These are phyloP conservation scores for Euphorbia schlechtendalii DNA, from an alignment of 441 rosid genomes.

Conservation along the genomic window DNA sequence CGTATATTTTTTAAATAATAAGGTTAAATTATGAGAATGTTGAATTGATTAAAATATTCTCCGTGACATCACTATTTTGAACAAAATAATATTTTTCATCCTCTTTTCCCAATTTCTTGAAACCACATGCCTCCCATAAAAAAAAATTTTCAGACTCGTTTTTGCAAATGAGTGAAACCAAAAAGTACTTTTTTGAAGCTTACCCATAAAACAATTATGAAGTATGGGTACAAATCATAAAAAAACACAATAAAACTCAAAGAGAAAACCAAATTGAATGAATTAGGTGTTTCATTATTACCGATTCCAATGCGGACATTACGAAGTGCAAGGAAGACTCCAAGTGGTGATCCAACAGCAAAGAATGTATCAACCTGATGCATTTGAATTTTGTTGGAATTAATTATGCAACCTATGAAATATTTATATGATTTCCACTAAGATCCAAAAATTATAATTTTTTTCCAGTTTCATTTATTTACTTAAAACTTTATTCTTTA, in stretches of 20 bases:
- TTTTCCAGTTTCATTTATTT: not conserved
- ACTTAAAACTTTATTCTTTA: not conserved
- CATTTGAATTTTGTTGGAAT: conserved; percentile 16
- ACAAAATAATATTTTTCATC: too few relatives aligned
- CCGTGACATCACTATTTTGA: too few relatives aligned
- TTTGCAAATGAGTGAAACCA: too few relatives aligned
- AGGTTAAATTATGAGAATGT: too few relatives aligned
- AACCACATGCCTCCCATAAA: too few relatives aligned
- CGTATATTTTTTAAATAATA: too few relatives aligned
- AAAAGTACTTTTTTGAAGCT: too few relatives aligned
- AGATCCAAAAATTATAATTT: not conserved
- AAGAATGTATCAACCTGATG: conserved; percentile 90
- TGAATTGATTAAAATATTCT: too few relatives aligned
- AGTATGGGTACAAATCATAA: not conserved
- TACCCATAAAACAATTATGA: not conserved
- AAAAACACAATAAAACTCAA: not conserved
- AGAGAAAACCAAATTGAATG: not conserved
- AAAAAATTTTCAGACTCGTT: too few relatives aligned
- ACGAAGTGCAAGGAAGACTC: conserved; percentile 90
- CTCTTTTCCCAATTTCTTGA: too few relatives aligned
- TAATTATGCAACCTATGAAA: not conserved
- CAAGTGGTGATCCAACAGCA: conserved; percentile 98
- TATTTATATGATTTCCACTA: not conserved
- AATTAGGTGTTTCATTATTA: conserved; percentile 24
- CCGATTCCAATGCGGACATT: conserved; percentile 85